Conservation (phyloP, 768 basidiomycete species). For the Russula abietina region DNA sequence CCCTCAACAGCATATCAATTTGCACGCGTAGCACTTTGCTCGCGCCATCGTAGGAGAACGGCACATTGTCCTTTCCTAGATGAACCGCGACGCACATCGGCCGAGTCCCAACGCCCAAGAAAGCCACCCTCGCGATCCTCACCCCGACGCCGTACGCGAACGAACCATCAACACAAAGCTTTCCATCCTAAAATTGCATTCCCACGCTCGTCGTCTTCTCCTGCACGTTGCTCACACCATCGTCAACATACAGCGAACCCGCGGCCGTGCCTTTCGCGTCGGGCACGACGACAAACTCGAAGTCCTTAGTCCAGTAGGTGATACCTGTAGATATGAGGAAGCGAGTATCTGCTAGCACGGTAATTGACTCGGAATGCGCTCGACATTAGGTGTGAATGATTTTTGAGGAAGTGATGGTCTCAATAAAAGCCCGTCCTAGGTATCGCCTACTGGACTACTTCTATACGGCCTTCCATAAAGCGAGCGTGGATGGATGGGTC, state of each 20-base stretch:
- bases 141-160: constrained; percentile 32
- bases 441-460: no score
- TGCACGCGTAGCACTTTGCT: constrained; percentile 42
- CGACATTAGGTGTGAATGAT: no score
- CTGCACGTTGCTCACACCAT: constrained; percentile 47
- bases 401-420: no score
- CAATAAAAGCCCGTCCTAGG: no score
- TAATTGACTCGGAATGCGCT: no score
- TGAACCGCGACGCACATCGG: constrained; percentile 28
- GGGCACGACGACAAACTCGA: constrained; percentile 60
- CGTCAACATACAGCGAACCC: constrained; percentile 56
- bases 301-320: constrained; percentile 57
- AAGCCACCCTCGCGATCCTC: constrained; percentile 31
- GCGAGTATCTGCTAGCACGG: no score
- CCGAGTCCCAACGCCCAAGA: constrained; percentile 30
- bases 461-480: no score
- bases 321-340: constrained; percentile 50
- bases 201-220: constrained; percentile 29
- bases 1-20: constrained; percentile 35
- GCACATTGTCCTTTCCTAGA: constrained; percentile 21
- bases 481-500: no score
- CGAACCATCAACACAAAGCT: constrained; percentile 30
- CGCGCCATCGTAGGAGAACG: constrained; percentile 34
- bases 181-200: constrained; percentile 29
- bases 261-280: constrained; percentile 42